phyloP scores from a whole-genome alignment of 2,329 filamentous ascomycete species.

The Xylaria hypoxylon region DNA sequence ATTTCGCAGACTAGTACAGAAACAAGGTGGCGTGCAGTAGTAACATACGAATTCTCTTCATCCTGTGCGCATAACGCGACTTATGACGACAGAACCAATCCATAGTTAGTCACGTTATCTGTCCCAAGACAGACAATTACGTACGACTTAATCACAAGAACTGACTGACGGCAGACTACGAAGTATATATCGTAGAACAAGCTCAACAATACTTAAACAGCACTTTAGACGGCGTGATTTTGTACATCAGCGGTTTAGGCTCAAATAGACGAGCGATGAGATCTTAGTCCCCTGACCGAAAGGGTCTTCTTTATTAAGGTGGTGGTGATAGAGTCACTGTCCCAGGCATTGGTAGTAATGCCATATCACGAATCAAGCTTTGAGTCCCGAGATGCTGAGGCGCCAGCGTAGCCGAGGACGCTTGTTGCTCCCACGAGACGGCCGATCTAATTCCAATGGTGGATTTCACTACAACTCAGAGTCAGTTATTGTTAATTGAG shows the following conservation, averaged over 20 bases:
- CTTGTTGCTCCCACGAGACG: conserved; percentile 30
- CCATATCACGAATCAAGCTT: conserved; percentile 25
- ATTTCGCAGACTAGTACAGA: conserved; percentile 33
- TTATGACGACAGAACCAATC: neutral
- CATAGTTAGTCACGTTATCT: neutral
- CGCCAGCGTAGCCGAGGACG: neutral
- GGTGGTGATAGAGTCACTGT: neutral
- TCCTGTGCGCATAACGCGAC: neutral
- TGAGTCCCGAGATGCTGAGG: conserved; percentile 17
- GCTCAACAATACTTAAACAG: neutral
- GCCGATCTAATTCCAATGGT: conserved; percentile 35
- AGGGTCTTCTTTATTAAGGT: neutral
- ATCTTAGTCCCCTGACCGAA: neutral
- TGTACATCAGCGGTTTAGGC: neutral
- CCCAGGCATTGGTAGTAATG: conserved; percentile 1
- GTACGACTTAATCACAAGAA: neutral
- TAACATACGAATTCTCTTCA: no score
- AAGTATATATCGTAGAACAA: neutral
- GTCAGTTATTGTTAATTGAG: neutral
- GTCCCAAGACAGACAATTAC: neutral
- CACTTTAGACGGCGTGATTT: neutral
- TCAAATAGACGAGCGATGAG: neutral
- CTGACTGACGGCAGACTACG: neutral
- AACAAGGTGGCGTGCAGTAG: conserved; percentile 1
- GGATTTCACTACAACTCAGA: conserved; percentile 25